Percentiles rank a stretch among this genome's conserved stretches.
Evolutionary conservation across 139 green algal genomes (phyloP).

Genomic region (Diplosphaera chodatii): DNA sequence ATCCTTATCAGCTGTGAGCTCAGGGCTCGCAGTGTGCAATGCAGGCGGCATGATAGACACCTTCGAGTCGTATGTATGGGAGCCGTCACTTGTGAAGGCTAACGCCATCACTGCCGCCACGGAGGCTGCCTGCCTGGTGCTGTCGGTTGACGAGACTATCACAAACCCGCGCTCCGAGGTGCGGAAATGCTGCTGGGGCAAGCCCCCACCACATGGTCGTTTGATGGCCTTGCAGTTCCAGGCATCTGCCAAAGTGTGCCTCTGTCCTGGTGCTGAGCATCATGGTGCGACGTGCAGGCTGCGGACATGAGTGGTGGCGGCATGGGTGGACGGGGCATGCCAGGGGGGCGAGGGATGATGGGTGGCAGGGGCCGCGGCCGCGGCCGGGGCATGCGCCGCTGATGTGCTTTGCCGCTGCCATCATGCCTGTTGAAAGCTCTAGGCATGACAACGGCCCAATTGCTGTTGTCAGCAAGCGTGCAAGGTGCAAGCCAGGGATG

Average conservation of each 20-base stretch:
- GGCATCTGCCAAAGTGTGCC: neutral
- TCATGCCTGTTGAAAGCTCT: too few relatives aligned
- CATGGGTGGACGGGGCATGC: slow-evolving; percentile 8
- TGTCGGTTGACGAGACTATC: slow-evolving; percentile 97
- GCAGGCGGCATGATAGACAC: slow-evolving; percentile 90
- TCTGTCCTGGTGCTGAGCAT: slow-evolving; percentile 6
- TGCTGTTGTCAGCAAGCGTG: too few relatives aligned
- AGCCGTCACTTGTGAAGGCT: slow-evolving; percentile 89
- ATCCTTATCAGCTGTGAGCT: too few relatives aligned
- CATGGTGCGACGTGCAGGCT: neutral
- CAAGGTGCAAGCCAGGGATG: too few relatives aligned
- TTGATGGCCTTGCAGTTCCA: neutral
- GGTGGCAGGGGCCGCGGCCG: slow-evolving; percentile 33
- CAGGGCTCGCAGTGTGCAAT: too few relatives aligned
- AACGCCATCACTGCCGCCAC: slow-evolving; percentile 89
- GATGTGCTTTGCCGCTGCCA: too few relatives aligned
- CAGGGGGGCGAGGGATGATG: slow-evolving; percentile 15
- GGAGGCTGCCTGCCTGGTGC: slow-evolving; percentile 93
- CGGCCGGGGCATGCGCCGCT: slow-evolving; percentile 49
- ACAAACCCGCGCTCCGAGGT: slow-evolving; percentile 77
- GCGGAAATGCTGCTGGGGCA: slow-evolving; percentile 15
- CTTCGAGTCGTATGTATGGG: slow-evolving; percentile 92
- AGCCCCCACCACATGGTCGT: too few relatives aligned
- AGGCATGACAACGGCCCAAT: too few relatives aligned
- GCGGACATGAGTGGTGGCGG: slow-evolving; percentile 11